Evolutionary conservation across 306 rosid genomes (phyloP), one percentile per base, ranked within the genome.

Genomic region (Quercus alba): DNA sequence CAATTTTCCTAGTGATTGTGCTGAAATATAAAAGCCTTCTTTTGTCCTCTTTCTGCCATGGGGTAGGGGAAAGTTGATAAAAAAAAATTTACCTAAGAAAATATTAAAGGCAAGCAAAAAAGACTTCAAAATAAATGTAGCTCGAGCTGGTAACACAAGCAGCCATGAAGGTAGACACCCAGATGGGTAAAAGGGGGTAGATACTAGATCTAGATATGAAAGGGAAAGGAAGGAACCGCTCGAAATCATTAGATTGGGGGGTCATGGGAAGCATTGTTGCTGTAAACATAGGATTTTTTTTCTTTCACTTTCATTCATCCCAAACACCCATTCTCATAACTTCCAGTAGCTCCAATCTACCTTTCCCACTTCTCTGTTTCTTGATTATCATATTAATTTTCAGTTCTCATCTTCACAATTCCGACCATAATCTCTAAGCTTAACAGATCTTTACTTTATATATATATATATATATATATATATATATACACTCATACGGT

Each of bases 241-340:
- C 55, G 87, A 86, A 84, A 83, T 86, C 64, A 84, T 83, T 26
- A 88, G 92, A 86, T 84, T 86, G 89, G 86, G 88, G 78, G 83
- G 83, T 71, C 51, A 84, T 86, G 87, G 90, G 83, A 86, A 86
- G 82, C 73, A 67, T 13, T 33, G 38, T 33, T 33, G 38, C 7
- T 0, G 38, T 33, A 33, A 5, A 33, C 6, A 33, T 33, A 33
- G 38, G 38, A 33, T 33, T 33, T 33, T 33, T 31, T 44, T 73
- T 44, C 33, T 7, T 1, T 35, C 20, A 7, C 9, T 33, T 61
- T 28, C 52, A 59, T 75, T 77, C 89, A 15, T 88, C 83, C 90
- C 92, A 86, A 84, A 21, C 71, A 14, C 88, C 85, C 88, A 86
- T 80, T 84, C 87, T 90, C 9, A 80, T 85, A 84, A 88, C 58